phyloP scores from a whole-genome alignment of 2,329 filamentous ascomycete species.

The Penicillium sp. region DNA sequence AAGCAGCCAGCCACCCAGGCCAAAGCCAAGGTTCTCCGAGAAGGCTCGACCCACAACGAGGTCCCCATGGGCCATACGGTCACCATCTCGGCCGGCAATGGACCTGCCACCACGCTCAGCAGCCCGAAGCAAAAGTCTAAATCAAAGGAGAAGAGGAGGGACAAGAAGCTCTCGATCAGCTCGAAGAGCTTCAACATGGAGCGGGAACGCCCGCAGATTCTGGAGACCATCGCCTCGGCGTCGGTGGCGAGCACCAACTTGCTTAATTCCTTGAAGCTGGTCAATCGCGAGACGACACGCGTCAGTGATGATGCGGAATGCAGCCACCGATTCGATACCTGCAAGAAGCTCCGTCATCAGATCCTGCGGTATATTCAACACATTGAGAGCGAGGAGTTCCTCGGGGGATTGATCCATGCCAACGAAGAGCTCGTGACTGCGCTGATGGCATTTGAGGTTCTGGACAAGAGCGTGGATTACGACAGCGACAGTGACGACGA shows the following conservation, averaged over 20 bases:
- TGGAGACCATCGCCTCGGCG: constrained; percentile 83
- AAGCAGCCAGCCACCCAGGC: constrained; percentile 76
- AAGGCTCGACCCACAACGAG: constrained; percentile 62
- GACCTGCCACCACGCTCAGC: constrained; percentile 40
- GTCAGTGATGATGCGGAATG: constrained; percentile 82
- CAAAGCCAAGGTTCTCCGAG: constrained; percentile 78
- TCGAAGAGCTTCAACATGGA: constrained; percentile 75
- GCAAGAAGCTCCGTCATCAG: constrained; percentile 80
- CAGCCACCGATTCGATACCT: constrained; percentile 76
- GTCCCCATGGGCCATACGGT: constrained; percentile 42
- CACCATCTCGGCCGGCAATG: constrained; percentile 42
- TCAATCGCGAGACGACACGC: constrained; percentile 85
- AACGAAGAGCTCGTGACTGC: constrained; percentile 95
- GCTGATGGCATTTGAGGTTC: constrained; percentile 90
- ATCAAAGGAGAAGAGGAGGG: constrained; percentile 57
- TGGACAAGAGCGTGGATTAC: constrained; percentile 67
- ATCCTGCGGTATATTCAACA: constrained; percentile 91
- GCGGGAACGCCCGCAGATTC: constrained; percentile 82
- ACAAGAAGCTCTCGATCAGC: constrained; percentile 51
- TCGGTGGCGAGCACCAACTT: constrained; percentile 91
- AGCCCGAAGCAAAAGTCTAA: constrained; percentile 41
- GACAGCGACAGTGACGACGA: constrained; percentile 68
- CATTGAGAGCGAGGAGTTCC: constrained; percentile 86
- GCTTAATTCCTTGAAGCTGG: constrained; percentile 80
- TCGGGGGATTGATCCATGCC: constrained; percentile 86